These are phyloP conservation scores for Raddia distichophylla DNA, from an alignment of 176 grass and related monocot genomes.

Conservation along the genomic window DNA sequence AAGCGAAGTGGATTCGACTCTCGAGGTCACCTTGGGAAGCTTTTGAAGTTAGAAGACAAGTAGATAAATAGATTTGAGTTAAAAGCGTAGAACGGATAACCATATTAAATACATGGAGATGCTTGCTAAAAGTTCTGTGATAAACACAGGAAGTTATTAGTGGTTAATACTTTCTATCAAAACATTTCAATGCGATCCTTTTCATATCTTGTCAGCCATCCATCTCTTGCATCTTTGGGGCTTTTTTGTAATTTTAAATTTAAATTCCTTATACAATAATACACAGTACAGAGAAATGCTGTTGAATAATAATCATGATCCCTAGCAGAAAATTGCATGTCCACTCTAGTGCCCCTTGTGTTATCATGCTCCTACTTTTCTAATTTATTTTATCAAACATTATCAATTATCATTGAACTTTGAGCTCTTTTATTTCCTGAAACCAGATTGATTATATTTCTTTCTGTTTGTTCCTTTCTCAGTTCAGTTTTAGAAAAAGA, in stretches of 20 bases:
- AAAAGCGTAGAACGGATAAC: no score
- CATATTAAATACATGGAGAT: no score
- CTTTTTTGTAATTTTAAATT: neutral
- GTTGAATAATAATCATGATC: neutral
- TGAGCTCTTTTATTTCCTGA: slow-evolving; percentile 12
- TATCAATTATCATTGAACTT: slow-evolving; percentile 5
- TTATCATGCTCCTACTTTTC: neutral
- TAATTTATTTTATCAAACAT: neutral
- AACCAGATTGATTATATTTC: neutral
- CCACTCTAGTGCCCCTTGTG: slow-evolving; percentile 11
- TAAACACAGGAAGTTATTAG: neutral
- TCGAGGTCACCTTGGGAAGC: no score
- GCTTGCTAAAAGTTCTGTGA: neutral
- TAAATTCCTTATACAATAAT: neutral
- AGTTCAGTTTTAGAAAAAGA: neutral
- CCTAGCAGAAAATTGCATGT: neutral
- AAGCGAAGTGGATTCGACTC: no score
- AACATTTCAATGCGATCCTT: slow-evolving; percentile 3
- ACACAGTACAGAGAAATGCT: neutral
- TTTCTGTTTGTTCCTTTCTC: neutral
- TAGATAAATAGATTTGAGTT: no score
- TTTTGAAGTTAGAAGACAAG: no score
- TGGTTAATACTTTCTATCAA: neutral
- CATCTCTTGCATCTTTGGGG: neutral
- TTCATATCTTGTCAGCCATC: slow-evolving; percentile 27